phyloP scores from a whole-genome alignment of 2,329 filamentous ascomycete species.

The Simplicillium sp. region DNA sequence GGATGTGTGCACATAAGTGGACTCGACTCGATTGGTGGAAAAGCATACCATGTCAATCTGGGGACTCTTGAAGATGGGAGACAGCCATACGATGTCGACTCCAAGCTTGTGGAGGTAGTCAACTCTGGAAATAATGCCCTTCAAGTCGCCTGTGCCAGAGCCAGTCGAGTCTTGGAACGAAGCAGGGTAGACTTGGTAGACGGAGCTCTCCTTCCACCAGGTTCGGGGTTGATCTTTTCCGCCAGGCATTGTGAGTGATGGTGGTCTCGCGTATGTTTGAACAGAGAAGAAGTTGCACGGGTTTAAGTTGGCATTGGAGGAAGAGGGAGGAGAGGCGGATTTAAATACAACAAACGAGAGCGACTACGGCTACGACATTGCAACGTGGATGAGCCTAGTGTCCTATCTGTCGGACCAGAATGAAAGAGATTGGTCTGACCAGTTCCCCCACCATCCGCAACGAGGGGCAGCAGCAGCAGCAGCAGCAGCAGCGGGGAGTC shows the following conservation, averaged over 20 bases:
- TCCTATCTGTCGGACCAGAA: too few species aligned
- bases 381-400: too few species aligned
- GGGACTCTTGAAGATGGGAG: constrained; percentile 39
- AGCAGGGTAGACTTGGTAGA: constrained; percentile 55
- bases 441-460: too few species aligned
- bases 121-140: constrained; percentile 45
- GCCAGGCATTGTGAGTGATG: constrained; percentile 4
- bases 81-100: constrained; percentile 48
- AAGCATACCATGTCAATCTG: constrained; percentile 52
- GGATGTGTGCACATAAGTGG: background rate
- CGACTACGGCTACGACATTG: too few species aligned
- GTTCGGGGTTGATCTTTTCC: constrained; percentile 15
- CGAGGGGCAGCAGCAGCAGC: too few species aligned
- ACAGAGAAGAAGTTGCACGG: background rate
- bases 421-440: too few species aligned
- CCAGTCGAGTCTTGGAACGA: constrained; percentile 50
- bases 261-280: background rate
- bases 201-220: constrained; percentile 53
- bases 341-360: too few species aligned
- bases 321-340: background rate
- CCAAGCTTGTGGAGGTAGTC: constrained; percentile 47
- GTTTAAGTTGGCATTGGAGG: background rate
- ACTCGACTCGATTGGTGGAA: too few species aligned
- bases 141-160: constrained; percentile 46
- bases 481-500: too few species aligned